Base-by-base conservation (phyloP, 768 basidiomycete genomes). In the Sarcodon sp. region DNA sequence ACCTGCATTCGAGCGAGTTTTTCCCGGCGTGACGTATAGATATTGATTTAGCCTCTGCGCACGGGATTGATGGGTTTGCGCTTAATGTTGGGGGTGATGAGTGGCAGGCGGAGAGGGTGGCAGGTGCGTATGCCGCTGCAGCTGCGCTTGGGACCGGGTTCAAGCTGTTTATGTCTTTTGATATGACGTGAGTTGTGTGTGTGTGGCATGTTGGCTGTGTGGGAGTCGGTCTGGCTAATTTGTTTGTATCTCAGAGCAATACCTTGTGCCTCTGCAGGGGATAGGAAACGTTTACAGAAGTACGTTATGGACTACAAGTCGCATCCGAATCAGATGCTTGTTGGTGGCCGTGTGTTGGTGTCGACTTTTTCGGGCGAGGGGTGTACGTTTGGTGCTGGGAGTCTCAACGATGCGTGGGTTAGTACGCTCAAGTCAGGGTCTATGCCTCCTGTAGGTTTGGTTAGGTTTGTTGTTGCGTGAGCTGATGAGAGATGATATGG, bases 321-420 rank as follows among this genome's bases (percentile, higher is more conserved):
- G 15, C 77, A 81, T 56, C 71, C 80, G 0, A 82, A 77, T 53
- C 80, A 86, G 53, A 61, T 83, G 43, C 63, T 65, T 54, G 67
- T 66, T 58, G 57, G 68, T 37, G 62, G 64, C 36, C 66, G 65
- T 8, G 71, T 76, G 6, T 69, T 87, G 37, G 76, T 82, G 7
- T 83, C 83, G 1, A 81, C 82, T 3, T 88, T 87, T 59, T 64
- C 80, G 0, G 87, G 86, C 15, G 79, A 86, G 55, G 57, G 63
- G 7, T 88, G 85, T 58, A 69, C 61, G 1, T 87, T 86, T 55
- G 86, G 85, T 31, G 72, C 76, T 54, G 57, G 55, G 4, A 74
- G 64, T 47, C 64, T 67, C 21, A 54, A 67, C 13, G 63, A 72
- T 4, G 84, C 77, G 27, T 85, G 85, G 85, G 45, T 64, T 58